phyloP scores from a whole-genome alignment of 2,329 filamentous ascomycete genomes.

The Xylariaceae sp. region DNA sequence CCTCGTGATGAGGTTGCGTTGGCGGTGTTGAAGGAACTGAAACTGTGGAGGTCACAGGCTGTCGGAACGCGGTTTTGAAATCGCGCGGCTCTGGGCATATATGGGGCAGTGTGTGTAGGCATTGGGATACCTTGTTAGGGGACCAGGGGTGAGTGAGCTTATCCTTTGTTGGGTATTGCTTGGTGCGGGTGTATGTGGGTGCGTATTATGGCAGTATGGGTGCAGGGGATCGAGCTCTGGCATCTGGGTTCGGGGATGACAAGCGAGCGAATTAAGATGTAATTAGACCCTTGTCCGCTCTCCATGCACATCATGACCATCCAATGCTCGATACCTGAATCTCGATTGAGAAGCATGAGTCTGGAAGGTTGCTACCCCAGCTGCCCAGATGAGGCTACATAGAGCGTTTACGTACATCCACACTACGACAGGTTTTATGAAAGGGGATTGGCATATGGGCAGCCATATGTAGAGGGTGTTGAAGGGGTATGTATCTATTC shows the following conservation, averaged over 20 bases:
- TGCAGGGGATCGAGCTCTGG: too few species aligned
- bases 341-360: background rate
- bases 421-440: background rate
- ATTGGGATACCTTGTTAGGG: too few species aligned
- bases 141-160: too few species aligned
- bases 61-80: constrained; percentile 39
- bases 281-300: too few species aligned
- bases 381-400: background rate
- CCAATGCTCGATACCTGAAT: background rate
- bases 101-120: too few species aligned
- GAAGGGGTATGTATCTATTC: background rate
- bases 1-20: background rate
- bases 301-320: too few species aligned
- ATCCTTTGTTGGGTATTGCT: too few species aligned
- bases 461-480: too few species aligned
- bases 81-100: constrained; percentile 1
- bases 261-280: too few species aligned
- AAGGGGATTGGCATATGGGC: background rate
- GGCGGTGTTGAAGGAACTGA: constrained; percentile 25
- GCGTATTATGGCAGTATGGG: too few species aligned
- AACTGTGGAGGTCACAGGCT: constrained; percentile 38
- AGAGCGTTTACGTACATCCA: background rate
- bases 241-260: too few species aligned
- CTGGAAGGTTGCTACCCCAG: background rate
- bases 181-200: too few species aligned